Base-by-base conservation (phyloP, 2,329 filamentous ascomycete genomes). In the Cercospora beticola region DNA sequence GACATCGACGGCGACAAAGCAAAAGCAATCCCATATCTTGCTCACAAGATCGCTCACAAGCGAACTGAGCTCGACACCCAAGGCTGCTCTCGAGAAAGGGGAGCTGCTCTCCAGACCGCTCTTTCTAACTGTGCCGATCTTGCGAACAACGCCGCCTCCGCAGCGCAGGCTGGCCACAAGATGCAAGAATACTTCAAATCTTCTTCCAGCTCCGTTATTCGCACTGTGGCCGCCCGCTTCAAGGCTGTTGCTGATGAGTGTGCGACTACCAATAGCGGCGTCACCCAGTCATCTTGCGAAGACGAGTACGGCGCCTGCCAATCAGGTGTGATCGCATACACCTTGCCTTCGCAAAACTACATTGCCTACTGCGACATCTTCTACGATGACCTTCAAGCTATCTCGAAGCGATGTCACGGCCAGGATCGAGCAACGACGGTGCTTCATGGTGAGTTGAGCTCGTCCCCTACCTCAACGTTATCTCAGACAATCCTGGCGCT, bases 401-500 rank as follows among this genome's bases (percentile, higher is more conserved):
- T 87, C 31, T 80, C 84, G 8, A 73, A 72, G 8, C 79, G 76
- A 1, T 92, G 89, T 81, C 87, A 90, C 76, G 84, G 74, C 2
- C 89, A 91, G 79, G 89, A 90, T 75, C 87, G 89, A 58, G 87
- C 86, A 2, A 89, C 85, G 10, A 90, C 89, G 14, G 84, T 84
- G 33, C 78, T 92, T 14, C 89, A 92, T 74, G 52, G 52, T 56
- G 8, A 56, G 52, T 56, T 56, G 21, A 14, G 52, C 21, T 26
- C 6, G 2, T 54, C 9, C 9, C 21, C 10, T 56, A 9, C 7
- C 40, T 18, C 16, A 43, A 43, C 36, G 14, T 43, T 4, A 43
- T 43, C 9, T 43, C 16, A 43, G 36, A n/a, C 6, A n/a, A 16
- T 9, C 3, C 52, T 56, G 14, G 23, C 52, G 14, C 21, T 30